phyloP scores from a whole-genome alignment of 371 early-diverging fungal genomes.

The Saksenaea vasiformis region DNA sequence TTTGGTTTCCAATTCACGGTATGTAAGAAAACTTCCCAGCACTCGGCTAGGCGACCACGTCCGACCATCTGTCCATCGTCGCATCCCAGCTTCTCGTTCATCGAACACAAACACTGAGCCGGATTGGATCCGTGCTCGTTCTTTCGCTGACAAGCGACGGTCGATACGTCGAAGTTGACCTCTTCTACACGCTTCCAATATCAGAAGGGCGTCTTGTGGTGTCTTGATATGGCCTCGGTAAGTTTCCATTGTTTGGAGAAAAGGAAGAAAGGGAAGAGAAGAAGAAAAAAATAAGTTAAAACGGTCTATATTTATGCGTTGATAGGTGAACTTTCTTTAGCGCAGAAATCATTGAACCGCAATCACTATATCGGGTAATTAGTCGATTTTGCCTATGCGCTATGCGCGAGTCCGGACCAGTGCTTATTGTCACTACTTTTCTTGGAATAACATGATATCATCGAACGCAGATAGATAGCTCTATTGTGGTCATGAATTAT shows the following conservation, averaged over 20 bases:
- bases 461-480: background rate
- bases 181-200: slow-evolving; percentile 81
- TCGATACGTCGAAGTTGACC: slow-evolving; percentile 70
- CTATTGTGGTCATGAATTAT: background rate
- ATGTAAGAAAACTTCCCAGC: slow-evolving; percentile 81
- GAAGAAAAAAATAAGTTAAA: slow-evolving; percentile 11
- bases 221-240: slow-evolving; percentile 79
- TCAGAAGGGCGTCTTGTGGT: slow-evolving; percentile 76
- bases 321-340: background rate
- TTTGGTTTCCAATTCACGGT: slow-evolving; percentile 73
- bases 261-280: slow-evolving; percentile 28
- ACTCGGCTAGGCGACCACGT: slow-evolving; percentile 88
- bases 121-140: slow-evolving; percentile 77
- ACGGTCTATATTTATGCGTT: slow-evolving; percentile 14
- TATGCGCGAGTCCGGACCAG: background rate
- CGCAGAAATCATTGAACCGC: background rate
- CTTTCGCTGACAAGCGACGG: slow-evolving; percentile 76
- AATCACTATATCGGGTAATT: background rate
- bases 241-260: slow-evolving; percentile 61
- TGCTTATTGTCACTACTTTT: background rate
- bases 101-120: slow-evolving; percentile 89
- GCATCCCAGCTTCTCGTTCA: slow-evolving; percentile 86
- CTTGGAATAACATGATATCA: background rate
- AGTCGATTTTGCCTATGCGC: background rate
- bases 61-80: slow-evolving; percentile 91